Evolutionary conservation across 129 eudicot genomes (phyloP).

Genomic region (Cynara cardunculus): DNA sequence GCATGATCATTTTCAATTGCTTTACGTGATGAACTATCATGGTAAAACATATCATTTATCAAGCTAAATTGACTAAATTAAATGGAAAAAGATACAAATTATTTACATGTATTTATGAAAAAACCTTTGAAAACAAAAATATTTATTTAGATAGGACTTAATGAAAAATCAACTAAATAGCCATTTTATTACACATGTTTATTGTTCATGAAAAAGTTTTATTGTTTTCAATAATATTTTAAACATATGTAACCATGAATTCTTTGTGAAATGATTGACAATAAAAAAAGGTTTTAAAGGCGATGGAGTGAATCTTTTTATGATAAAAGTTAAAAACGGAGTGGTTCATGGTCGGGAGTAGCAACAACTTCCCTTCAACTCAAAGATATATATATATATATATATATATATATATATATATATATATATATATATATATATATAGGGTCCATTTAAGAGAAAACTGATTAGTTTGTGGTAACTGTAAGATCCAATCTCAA

Average conservation of each 20-base stretch:
- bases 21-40: not conserved
- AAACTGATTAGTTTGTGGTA: too few species aligned
- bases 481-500: too few species aligned
- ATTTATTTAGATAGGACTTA: too few species aligned
- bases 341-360: not conserved
- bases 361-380: constrained; percentile 14
- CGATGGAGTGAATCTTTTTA: not conserved
- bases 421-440: too few species aligned
- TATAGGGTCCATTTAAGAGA: too few species aligned
- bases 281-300: not conserved
- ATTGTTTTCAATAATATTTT: not conserved
- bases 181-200: not conserved
- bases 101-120: not conserved
- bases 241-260: not conserved
- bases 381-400: constrained; percentile 1
- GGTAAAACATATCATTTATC: not conserved
- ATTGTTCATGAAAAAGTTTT: not conserved
- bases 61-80: not conserved
- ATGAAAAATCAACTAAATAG: too few species aligned
- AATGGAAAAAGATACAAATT: not conserved
- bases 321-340: constrained; percentile 5
- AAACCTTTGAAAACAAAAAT: too few species aligned
- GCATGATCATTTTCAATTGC: not conserved
- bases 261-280: constrained; percentile 7
- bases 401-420: too few species aligned